Evolutionary conservation across 495 filamentous ascomycete species (phyloP), one percentile per base, ranked within the genome.

Genomic region (Penicillium malachiteum): DNA sequence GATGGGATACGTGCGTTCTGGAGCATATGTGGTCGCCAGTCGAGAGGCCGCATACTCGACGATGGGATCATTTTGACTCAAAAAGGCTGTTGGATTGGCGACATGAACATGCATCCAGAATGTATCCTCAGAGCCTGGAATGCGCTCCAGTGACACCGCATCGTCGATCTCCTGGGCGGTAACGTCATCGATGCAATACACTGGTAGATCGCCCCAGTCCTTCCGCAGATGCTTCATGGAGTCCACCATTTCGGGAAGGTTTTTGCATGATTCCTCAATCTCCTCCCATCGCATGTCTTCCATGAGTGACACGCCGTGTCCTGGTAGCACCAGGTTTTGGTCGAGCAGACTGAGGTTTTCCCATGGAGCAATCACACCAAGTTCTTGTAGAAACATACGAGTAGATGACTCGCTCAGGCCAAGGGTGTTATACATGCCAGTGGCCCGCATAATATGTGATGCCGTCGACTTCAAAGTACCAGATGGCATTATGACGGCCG

Each of bases 1-100:
- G 89, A 98, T 96, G 32, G 83, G 77, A 56, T 86, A 85, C 16
- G 81, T 76, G 16, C 83, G 78, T 42, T 93, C 90, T 1, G 89
- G 84, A 7, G 87, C 71, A 62, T 97, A 98, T n/a, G 86, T 71
- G 2, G 82, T 88, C 55, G 86, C 74, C 2, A 80, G 71, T 31
- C 86, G 76, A 32, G 81, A 71, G 33, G 84, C 78, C 0, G 92
- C 92, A 59, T 86, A 81, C 57, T 83, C 71, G 16, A 86, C 84
- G 13, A 89, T 66, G 10, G 71, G 63, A 44, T 84, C 74, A 14
- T 84, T 75, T 11, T 78, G 80, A 1, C 65, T 42, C 50, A 97
- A 78, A 59, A 87, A 88, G n/a, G 94, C 90, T 4, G 92, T 87
- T 2, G 93, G 95, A 64, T 97, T 94, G n/a, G 95, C 94, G 35